Evolutionary conservation across 805 yeast genomes (phyloP).

Genomic region (Lipomyces lipofer): DNA sequence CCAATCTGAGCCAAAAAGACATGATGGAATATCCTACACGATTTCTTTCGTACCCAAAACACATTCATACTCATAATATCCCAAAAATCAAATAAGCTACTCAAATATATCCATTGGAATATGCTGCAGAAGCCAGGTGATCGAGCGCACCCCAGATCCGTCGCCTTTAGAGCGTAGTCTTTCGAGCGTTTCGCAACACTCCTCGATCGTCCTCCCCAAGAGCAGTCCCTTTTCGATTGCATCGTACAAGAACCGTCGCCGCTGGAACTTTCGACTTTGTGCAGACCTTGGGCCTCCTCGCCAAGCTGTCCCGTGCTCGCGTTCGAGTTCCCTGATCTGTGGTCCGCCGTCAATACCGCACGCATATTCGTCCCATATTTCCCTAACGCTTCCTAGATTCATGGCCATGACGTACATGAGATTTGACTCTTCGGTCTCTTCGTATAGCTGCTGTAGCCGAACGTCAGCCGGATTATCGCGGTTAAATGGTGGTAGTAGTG

Average conservation of each 20-base stretch:
- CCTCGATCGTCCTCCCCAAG: slow-evolving; percentile 23
- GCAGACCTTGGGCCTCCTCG: slow-evolving; percentile 31
- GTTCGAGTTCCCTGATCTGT: slow-evolving; percentile 19
- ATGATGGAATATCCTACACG: too few species aligned
- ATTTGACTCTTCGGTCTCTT: too few species aligned
- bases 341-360: slow-evolving; percentile 28
- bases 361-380: slow-evolving; percentile 29
- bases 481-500: not conserved
- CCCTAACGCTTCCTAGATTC: slow-evolving; percentile 22
- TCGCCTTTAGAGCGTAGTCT: slow-evolving; percentile 19
- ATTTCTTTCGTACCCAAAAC: too few species aligned
- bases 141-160: slow-evolving; percentile 20
- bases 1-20: too few species aligned
- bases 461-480: too few species aligned
- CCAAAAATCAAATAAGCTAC: not conserved
- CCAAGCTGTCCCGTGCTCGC: slow-evolving; percentile 28
- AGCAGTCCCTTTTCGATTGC: slow-evolving; percentile 24
- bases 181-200: slow-evolving; percentile 27
- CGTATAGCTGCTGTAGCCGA: slow-evolving; percentile 12
- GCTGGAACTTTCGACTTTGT: slow-evolving; percentile 27
- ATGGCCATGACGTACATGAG: slow-evolving; percentile 27
- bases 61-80: not conserved
- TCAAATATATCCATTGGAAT: slow-evolving; percentile 24
- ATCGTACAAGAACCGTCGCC: slow-evolving; percentile 24
- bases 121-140: slow-evolving; percentile 26